Evolutionary conservation across 805 yeast genomes (phyloP).

Genomic region (Sugiyamaella boreocaroliniensis): DNA sequence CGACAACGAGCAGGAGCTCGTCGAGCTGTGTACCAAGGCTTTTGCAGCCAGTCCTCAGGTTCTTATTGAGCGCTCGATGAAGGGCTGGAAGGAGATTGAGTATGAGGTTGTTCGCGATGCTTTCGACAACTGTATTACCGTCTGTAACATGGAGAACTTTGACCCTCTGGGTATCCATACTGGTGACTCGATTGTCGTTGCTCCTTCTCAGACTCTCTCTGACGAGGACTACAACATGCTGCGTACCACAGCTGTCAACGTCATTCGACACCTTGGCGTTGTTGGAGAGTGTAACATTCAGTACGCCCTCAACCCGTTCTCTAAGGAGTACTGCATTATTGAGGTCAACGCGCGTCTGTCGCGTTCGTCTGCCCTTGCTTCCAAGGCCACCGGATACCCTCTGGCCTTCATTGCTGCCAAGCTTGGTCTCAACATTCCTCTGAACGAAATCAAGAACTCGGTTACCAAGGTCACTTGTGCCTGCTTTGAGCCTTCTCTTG

Average conservation of each 20-base stretch:
- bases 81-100: slow-evolving; percentile 99
- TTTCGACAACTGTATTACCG: slow-evolving; percentile 95
- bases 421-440: slow-evolving; percentile 85
- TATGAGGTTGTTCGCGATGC: slow-evolving; percentile 98
- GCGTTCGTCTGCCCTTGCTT: slow-evolving; percentile 97
- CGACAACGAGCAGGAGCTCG: slow-evolving; percentile 73
- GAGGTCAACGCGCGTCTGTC: slow-evolving; percentile 98
- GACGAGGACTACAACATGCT: slow-evolving; percentile 98
- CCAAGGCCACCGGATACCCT: slow-evolving; percentile 98
- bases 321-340: slow-evolving; percentile 92
- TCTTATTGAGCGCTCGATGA: slow-evolving; percentile 90
- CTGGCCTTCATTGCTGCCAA: slow-evolving; percentile 97
- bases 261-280: slow-evolving; percentile 94
- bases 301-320: slow-evolving; percentile 88
- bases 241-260: slow-evolving; percentile 95
- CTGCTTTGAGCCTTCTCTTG: slow-evolving; percentile 95
- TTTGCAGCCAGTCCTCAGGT: slow-evolving; percentile 96
- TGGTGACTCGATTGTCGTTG: slow-evolving; percentile 98
- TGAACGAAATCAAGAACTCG: slow-evolving; percentile 85
- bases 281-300: slow-evolving; percentile 99
- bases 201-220: slow-evolving; percentile 94
- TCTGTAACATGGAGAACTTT: slow-evolving; percentile 98
- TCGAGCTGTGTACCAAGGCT: slow-evolving; percentile 80
- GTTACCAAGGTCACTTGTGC: slow-evolving; percentile 93
- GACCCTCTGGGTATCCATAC: slow-evolving; percentile 98